Evolutionary conservation across 202 grass and related monocot species (phyloP).

Genomic region (Musa balbisiana): DNA sequence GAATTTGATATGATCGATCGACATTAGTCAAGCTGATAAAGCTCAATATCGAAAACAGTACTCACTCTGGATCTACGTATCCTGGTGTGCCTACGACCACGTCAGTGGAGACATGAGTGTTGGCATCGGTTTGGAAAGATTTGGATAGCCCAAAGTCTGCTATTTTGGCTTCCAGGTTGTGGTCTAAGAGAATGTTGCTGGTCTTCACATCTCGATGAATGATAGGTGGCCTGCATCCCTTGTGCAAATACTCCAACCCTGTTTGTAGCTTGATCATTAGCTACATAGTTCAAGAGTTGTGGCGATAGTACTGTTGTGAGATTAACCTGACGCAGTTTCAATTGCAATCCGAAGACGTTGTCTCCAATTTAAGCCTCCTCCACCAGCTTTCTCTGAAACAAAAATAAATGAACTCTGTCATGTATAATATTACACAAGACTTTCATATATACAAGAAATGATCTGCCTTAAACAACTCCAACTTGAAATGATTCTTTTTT

Average conservation of each 20-base stretch:
- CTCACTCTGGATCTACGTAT: conserved; percentile 28
- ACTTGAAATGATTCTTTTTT: not conserved
- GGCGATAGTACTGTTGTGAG: not conserved
- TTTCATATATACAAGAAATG: not conserved
- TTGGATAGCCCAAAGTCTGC: conserved; percentile 27
- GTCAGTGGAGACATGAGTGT: not conserved
- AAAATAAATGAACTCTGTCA: not conserved
- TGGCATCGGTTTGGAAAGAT: conserved; percentile 7
- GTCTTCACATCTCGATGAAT: conserved; percentile 30
- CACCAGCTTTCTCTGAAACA: not conserved
- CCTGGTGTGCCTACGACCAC: conserved; percentile 10
- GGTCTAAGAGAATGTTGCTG: conserved; percentile 26
- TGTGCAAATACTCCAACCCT: conserved; percentile 28
- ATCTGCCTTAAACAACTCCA: too few relatives aligned
- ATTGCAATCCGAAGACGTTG: not conserved
- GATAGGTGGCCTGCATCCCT: conserved; percentile 15
- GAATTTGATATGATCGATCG: too few relatives aligned
- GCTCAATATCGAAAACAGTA: not conserved
- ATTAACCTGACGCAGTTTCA: not conserved
- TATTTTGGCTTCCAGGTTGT: conserved; percentile 23
- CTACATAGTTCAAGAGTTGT: not conserved
- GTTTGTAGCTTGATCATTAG: not conserved
- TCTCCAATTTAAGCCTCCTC: not conserved
- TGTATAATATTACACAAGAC: not conserved
- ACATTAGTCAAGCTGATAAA: too few relatives aligned